Base-by-base conservation (phyloP, 2,329 filamentous ascomycete species). In the Aspergillus piperis region DNA sequence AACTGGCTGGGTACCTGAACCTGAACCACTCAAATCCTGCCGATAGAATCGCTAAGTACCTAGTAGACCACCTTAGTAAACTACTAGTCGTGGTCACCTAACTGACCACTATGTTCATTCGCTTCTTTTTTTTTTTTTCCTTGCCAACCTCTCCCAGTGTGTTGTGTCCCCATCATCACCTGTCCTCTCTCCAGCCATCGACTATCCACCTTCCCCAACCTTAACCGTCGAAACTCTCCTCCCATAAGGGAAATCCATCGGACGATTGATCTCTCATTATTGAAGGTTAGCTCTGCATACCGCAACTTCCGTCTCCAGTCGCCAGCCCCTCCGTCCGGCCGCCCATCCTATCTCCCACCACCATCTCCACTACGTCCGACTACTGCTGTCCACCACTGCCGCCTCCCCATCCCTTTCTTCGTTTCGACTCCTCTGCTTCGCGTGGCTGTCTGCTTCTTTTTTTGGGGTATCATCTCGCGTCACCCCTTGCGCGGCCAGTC, bases 211-310 rank as follows among this genome's bases (percentile, higher is more conserved):
- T 42, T 19, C 61, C 50, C 52, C 48, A 38, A 54, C 48, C 30
- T 50, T 57, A 57, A 56, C 32, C 27, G 38, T 42, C 59, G 50
- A 41, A 51, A 54, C 53, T 61, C 54, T 52, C 44, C 38, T 57
- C 63, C 59, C 60, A 55, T 58, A 67, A 66, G 62, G 64, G 64
- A 63, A 65, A 61, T 60, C 59, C 62, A 59, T 66, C 64, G 64
- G 66, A 39, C 57, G 49, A 67, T 64, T 66, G 63, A 60, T 48
- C 61, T 25, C 44, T 47, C 39, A 55, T 60, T 62, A 64, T 57
- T 60, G 62, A 66, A 61, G 39, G 47, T 61, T 53, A 58, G 50
- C 60, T 62, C 63, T 67, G 64, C 66, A 69, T 69, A 69, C 67
- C 67, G 67, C 66, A 69, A 69, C 63, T 69, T 68, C 60, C 61